Evolutionary conservation across 768 basidiomycete species (phyloP).

Genomic region (Mycena galopus): DNA sequence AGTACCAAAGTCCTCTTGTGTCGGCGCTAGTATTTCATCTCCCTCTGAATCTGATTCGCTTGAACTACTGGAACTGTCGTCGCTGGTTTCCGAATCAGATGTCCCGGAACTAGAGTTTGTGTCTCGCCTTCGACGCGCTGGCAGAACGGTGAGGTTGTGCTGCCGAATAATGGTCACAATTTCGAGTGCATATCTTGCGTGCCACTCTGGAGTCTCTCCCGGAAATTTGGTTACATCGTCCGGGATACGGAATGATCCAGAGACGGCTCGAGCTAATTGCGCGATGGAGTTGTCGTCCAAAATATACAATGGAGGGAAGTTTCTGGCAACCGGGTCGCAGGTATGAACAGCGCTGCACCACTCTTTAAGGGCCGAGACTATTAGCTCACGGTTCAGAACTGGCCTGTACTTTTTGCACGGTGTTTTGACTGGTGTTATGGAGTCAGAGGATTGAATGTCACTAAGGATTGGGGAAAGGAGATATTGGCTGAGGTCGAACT

Average conservation of each 20-base stretch:
- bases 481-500: background rate
- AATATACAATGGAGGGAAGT: background rate
- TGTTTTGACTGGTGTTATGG: background rate
- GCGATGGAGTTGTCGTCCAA: background rate
- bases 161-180: background rate
- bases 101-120: background rate
- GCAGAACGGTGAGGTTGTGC: background rate
- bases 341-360: background rate
- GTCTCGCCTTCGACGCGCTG: too few relatives aligned
- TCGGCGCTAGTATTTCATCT: background rate
- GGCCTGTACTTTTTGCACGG: background rate
- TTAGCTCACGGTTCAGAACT: background rate
- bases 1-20: too few relatives aligned
- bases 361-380: background rate
- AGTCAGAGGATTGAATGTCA: background rate
- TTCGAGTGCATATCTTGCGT: background rate
- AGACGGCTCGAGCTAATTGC: background rate
- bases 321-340: background rate
- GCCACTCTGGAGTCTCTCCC: conserved; percentile 10
- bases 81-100: background rate
- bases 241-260: background rate
- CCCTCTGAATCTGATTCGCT: background rate
- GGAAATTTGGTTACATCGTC: background rate
- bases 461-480: background rate
- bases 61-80: background rate